Base-by-base conservation (phyloP, 169 alveolate genomes). In the Plasmodium malariae region DNA sequence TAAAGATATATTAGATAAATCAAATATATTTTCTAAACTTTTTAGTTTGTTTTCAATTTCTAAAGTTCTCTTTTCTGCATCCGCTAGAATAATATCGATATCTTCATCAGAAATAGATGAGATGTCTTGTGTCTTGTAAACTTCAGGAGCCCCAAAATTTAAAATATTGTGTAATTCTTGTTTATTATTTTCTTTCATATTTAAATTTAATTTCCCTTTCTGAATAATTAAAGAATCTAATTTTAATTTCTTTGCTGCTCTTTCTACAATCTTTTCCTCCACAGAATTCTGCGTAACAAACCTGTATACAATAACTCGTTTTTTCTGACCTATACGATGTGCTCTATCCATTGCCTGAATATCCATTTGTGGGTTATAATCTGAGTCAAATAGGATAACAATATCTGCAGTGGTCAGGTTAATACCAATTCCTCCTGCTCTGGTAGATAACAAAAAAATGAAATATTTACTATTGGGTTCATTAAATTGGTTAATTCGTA, bases 351-450 rank as follows among this genome's bases (percentile, higher is more conserved):
- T 97, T 26, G 99, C 99, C 80, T 98, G 98, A 14, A 98, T 95
- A 89, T 98, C 99, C 72, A 97, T 97, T 90, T 98, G 98, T 3
- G 99, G 99, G 83, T 98, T 98, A 98, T 99, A 98, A 91, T 98
- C 99, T n/a, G 98, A 95, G 86, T 98, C 99, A 92, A 97, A 98
- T n/a, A 98, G 92, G 45, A 98, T 96, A 19, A 98, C 99, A 32
- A 98, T 98, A 93, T 98, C 98, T 11, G 99, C 99, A n/a, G 99
- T 95, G 76, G 99, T 97, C 55, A 98, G 95, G 94, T 98, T 98
- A 17, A 98, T 95, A 7, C 99, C 99, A 1, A 98, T 94, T 0
- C 99, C 99, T 1, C 99, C 99, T 12, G 99, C 99, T 78, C 99
- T 93, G 0, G 99, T 98, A 17, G 99, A 96, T 21, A 97, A 93